A percentile compares a stretch with the other conserved stretches of the same genome.
These are phyloP conservation scores for Metschnikowia vanudenii DNA, from an alignment of 805 yeast genomes.

Conservation along the genomic window DNA sequence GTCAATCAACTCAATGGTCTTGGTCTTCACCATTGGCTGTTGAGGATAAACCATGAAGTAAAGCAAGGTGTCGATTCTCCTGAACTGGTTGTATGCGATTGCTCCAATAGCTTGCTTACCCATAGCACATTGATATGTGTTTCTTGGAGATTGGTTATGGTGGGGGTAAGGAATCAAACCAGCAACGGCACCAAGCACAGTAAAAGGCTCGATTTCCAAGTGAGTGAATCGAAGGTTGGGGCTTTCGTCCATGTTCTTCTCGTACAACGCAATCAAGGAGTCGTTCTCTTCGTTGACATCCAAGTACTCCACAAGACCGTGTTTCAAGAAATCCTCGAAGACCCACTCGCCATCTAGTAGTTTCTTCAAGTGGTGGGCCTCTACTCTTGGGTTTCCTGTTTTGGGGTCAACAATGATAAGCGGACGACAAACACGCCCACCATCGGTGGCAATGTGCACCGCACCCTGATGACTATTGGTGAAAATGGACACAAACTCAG, in stretches of 20 bases:
- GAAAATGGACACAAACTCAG: constrained; percentile 89
- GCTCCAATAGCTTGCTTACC: constrained; percentile 99
- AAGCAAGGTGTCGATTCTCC: constrained; percentile 89
- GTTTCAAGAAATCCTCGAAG: constrained; percentile 86
- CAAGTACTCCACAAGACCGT: constrained; percentile 89
- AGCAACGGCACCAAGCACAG: constrained; percentile 89
- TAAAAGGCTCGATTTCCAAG: constrained; percentile 93
- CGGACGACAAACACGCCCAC: constrained; percentile 98
- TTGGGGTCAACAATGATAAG: constrained; percentile 81
- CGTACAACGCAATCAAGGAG: constrained; percentile 87
- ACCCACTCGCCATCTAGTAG: constrained; percentile 68
- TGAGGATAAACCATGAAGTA: constrained; percentile 98
- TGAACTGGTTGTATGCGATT: constrained; percentile 93
- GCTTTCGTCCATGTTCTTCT: constrained; percentile 49
- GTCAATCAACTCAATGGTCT: constrained; percentile 91
- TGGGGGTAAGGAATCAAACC: constrained; percentile 91
- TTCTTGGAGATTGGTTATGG: constrained; percentile 90
- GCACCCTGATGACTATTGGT: constrained; percentile 87
- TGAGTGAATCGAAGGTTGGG: constrained; percentile 63
- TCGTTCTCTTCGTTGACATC: constrained; percentile 98
- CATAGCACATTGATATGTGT: constrained; percentile 93
- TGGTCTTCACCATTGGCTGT: constrained; percentile 98
- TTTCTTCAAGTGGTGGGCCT: constrained; percentile 62
- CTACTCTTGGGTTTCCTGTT: constrained; percentile 54
- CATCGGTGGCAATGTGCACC: constrained; percentile 97